Conservation (phyloP, 768 basidiomycete genomes). For the Auricularia auricula-judae region DNA sequence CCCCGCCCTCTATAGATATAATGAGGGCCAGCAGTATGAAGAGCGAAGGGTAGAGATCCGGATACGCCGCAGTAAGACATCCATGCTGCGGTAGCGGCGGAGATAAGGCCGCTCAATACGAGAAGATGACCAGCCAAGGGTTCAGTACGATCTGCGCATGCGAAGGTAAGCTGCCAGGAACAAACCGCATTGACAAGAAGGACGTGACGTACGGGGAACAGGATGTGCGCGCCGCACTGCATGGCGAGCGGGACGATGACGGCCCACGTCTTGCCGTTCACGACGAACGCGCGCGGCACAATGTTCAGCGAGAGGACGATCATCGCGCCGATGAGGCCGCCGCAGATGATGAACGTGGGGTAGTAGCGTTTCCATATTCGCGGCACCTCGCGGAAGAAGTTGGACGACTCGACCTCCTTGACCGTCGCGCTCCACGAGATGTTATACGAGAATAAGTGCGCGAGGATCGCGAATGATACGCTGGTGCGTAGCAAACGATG, state of each 20-base stretch:
- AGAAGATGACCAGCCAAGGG: constrained; percentile 84
- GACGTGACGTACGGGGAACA: constrained; percentile 56
- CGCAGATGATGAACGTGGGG: constrained; percentile 49
- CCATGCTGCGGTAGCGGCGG: not conserved
- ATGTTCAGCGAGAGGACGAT: constrained; percentile 40
- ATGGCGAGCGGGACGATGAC: constrained; percentile 65
- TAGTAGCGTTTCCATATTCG: constrained; percentile 73
- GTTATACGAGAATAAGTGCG: constrained; percentile 66
- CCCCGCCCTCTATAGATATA: too few relatives aligned
- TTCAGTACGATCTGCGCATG: constrained; percentile 60
- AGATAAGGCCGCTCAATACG: constrained; percentile 25
- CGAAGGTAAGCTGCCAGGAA: constrained; percentile 3
- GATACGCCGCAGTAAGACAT: not conserved
- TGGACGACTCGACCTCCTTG: constrained; percentile 80
- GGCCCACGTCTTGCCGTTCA: constrained; percentile 56
- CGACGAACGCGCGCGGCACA: constrained; percentile 53
- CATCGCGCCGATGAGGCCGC: constrained; percentile 42
- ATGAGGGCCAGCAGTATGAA: too few relatives aligned
- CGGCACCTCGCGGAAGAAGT: constrained; percentile 87
- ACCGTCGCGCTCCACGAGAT: constrained; percentile 69
- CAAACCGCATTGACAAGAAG: not conserved
- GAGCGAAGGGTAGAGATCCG: too few relatives aligned
- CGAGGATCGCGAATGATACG: constrained; percentile 35
- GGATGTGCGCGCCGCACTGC: constrained; percentile 51
- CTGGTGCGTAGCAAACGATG: not conserved